Percentiles rank a stretch among this genome's conserved stretches.
Evolutionary conservation across 345 rosid species (phyloP).

Genomic region (Salix exigua): DNA sequence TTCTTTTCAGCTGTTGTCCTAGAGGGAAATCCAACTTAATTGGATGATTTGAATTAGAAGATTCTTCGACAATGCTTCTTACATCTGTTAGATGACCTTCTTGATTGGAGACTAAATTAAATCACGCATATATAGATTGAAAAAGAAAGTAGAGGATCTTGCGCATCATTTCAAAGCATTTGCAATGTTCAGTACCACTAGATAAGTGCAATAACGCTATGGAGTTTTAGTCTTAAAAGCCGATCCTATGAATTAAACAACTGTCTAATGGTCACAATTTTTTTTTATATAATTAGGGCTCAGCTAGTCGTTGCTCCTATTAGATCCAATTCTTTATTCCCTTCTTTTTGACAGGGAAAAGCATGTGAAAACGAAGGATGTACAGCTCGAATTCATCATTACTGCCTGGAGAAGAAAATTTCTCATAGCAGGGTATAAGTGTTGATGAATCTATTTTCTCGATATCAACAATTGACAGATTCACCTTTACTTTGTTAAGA

Average conservation of each 20-base stretch:
- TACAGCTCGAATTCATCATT: conserved; percentile 58
- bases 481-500: not conserved
- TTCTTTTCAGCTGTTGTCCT: not conserved
- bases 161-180: not conserved
- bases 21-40: not conserved
- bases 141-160: not conserved
- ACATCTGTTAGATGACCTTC: not conserved
- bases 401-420: conserved; percentile 63
- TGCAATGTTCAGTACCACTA: not conserved
- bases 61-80: not conserved
- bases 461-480: not conserved
- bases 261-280: not conserved
- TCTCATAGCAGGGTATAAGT: conserved; percentile 44
- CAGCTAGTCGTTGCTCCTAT: not conserved
- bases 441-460: not conserved
- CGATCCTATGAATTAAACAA: not conserved
- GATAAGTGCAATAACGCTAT: not conserved
- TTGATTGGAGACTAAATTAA: not conserved
- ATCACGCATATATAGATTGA: too few species aligned
- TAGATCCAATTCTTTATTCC: conserved; percentile 2
- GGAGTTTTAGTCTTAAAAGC: too few species aligned
- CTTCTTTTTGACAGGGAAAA: conserved; percentile 50
- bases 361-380: conserved; percentile 66
- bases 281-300: not conserved
- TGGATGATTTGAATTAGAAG: not conserved